phyloP scores from a whole-genome alignment of 2,329 filamentous ascomycete genomes.

The Berkeleyomyces rouxiae region DNA sequence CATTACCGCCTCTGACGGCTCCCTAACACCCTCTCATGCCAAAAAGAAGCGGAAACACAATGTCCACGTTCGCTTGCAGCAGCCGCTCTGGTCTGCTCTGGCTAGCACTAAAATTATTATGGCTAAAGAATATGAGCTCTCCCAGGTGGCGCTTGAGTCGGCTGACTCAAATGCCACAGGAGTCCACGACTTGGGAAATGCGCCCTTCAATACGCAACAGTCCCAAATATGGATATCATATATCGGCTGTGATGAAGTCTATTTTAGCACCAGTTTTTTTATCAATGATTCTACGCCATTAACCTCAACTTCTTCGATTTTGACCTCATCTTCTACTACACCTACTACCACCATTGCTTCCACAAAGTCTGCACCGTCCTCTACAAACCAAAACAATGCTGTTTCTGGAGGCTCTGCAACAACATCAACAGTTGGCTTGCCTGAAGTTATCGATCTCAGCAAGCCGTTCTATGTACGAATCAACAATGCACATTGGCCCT shows the following conservation, averaged over 20 bases:
- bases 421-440: conserved; percentile 11
- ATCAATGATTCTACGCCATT: conserved; percentile 25
- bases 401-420: conserved; percentile 12
- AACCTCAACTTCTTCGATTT: not conserved
- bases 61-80: conserved; percentile 74
- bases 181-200: conserved; percentile 60
- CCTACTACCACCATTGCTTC: conserved; percentile 20
- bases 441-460: conserved; percentile 42
- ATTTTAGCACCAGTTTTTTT: conserved; percentile 57
- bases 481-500: conserved; percentile 67
- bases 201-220: conserved; percentile 52
- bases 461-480: conserved; percentile 68
- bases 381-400: conserved; percentile 15
- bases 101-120: conserved; percentile 95
- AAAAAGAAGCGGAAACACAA: conserved; percentile 86
- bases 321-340: conserved; percentile 15
- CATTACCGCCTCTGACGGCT: conserved; percentile 20
- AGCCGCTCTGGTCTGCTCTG: conserved; percentile 85
- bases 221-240: conserved; percentile 69
- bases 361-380: not conserved
- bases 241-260: conserved; percentile 60
- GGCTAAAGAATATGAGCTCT: conserved; percentile 78
- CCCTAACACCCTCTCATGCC: conserved; percentile 20
- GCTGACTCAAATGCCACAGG: conserved; percentile 59
- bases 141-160: conserved; percentile 56